Evolutionary conservation across 106 monocot genomes (phyloP), one percentile per base, ranked within the genome.

Genomic region (Vanilla planifolia): DNA sequence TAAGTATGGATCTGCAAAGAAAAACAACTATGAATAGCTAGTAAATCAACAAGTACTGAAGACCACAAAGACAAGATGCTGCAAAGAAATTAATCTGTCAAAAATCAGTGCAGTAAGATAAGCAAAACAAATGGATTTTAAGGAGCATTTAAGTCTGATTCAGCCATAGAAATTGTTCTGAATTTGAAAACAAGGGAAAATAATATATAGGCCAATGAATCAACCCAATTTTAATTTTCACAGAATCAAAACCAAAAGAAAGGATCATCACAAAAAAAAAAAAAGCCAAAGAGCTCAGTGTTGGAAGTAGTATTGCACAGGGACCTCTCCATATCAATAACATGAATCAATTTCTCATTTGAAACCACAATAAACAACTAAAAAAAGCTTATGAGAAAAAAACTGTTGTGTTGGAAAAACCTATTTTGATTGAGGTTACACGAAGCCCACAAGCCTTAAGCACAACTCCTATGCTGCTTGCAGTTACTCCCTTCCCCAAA

Each of bases 341-440:
- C 43, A 43, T 43, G 13, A 43, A 19, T 45, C 44, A 19, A 20
- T 7, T 17, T 5, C n/a, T 1, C 44, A 45, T 45, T 5, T 17
- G n/a, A 45, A 20, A 45, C 44, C 44, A 45, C 20, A 19, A 45
- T 19, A 19, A 45, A 17, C n/a, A n/a, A n/a, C n/a, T n/a, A n/a
- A n/a, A n/a, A n/a, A n/a, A n/a, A n/a, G n/a, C n/a, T n/a, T n/a
- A n/a, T 19, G 3, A 45, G 17, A 3, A 45, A 45, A 17, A 20
- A 17, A 4, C 0, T 45, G 4, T 45, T 45, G 44, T 4, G 20
- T 17, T 17, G 43, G 1, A 22, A 1, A 24, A 25, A 82, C 82
- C 82, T 40, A 82, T 82, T 63, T 82, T 82, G 53, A 82, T 82
- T 47, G 77, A 82, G 46, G 82, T 82, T 26, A 77, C 82, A 19